Evolutionary conservation across 192 early-diverging fungal genomes (phyloP), one percentile per base, ranked within the genome.

Genomic region (Helicostylum pulchrum): DNA sequence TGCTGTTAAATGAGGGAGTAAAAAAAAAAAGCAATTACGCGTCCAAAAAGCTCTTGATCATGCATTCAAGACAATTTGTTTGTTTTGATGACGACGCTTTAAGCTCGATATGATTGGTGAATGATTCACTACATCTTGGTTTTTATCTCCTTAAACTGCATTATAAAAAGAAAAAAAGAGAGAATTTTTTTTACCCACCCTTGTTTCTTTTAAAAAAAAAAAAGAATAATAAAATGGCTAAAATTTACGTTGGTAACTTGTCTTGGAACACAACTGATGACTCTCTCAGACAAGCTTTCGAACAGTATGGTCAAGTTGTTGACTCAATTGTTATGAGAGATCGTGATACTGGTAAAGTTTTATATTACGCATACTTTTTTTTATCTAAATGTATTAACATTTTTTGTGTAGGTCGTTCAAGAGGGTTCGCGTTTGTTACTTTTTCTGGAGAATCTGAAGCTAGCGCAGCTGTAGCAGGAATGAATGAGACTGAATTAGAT

Each of bases 401-500:
- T 6, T 9, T 39, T 39, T 39, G 5, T 39, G 1, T 39, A 88
- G 88, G 83, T 57, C 86, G 86, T 70, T 90, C 88, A 60, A 85
- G 88, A 62, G 92, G 92, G 21, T 94, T 90, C 73, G 93, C 92
- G 17, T 94, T 95, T 72, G 90, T 93, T 50, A 90, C 83, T 66
- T 85, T 69, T 23, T 61, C 48, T 55, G n/a, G n/a, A n/a, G n/a
- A 68, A 61, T 57, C 68, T 3, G 73, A 71, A 8, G 89, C 90
- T 60, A 62, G 83, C 42, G 44, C 34, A 12, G 90, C 93, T 52
- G 82, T 93, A 56, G 39, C 78, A 15, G 68, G 46, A 42, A 72
- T 87, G 73, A 78, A 91, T 79, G 80, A 82, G 30, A 65, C 64
- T 65, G 83, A 86, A n/a, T 80, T 95, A 53, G 86, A 91, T 51